Conservation (phyloP, 768 basidiomycete genomes). For the Trametes villosa region DNA sequence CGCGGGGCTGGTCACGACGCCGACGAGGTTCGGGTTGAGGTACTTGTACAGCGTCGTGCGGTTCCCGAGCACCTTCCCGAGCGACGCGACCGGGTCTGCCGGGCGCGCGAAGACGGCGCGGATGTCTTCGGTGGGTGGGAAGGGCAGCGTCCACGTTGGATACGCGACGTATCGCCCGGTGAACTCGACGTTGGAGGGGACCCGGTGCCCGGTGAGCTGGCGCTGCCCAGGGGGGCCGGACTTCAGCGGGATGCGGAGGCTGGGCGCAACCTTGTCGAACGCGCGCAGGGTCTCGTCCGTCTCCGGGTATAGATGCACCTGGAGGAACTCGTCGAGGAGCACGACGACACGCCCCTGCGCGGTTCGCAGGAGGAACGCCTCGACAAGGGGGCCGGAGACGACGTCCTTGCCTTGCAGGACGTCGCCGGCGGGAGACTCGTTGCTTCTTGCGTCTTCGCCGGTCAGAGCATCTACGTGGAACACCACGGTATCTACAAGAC, state of each 20-base stretch:
- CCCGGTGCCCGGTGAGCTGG: conserved; percentile 61
- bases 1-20: conserved; percentile 58
- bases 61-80: conserved; percentile 86
- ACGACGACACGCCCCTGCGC: conserved; percentile 54
- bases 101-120: conserved; percentile 51
- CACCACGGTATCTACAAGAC: conserved; percentile 68
- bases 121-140: conserved; percentile 63
- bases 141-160: conserved; percentile 66
- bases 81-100: conserved; percentile 63
- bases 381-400: conserved; percentile 60
- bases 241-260: conserved; percentile 60
- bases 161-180: conserved; percentile 55
- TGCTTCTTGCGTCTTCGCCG: conserved; percentile 54
- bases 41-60: conserved; percentile 94
- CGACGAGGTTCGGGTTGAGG: conserved; percentile 79
- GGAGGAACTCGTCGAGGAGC: conserved; percentile 72
- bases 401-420: conserved; percentile 63
- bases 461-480: conserved; percentile 83
- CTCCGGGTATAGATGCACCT: conserved; percentile 74
- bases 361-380: conserved; percentile 58
- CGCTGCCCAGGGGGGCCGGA: conserved; percentile 46
- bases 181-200: conserved; percentile 46
- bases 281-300: conserved; percentile 47
- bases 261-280: conserved; percentile 48
- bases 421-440: conserved; percentile 38